Conservation (phyloP, 2,329 filamentous ascomycete species). For the Sporothrix brasiliensis region DNA sequence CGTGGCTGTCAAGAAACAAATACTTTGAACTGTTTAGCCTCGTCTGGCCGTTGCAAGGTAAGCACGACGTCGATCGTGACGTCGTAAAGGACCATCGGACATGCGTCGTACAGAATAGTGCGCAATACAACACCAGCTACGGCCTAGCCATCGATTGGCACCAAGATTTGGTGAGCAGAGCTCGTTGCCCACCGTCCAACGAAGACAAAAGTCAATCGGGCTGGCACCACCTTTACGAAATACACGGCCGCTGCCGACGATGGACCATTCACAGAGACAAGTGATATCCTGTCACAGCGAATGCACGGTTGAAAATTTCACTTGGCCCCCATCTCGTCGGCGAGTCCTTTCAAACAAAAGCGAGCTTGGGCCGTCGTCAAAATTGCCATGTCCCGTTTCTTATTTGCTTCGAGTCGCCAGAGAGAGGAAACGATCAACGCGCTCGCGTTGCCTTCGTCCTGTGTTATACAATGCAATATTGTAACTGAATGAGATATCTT, state of each 20-base stretch:
- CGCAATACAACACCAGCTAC: slow-evolving; percentile 9
- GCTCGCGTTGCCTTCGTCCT: slow-evolving; percentile 14
- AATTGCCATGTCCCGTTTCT: too few relatives aligned
- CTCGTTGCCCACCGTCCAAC: slow-evolving; percentile 16
- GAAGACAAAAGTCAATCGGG: background rate
- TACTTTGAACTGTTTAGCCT: slow-evolving; percentile 4
- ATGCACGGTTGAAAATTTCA: slow-evolving; percentile 31
- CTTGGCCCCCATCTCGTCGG: slow-evolving; percentile 10
- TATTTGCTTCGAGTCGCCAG: too few relatives aligned
- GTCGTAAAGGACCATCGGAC: slow-evolving; percentile 15
- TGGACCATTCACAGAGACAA: slow-evolving; percentile 29
- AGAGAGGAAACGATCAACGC: background rate
- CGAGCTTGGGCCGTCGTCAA: too few relatives aligned
- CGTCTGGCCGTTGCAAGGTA: slow-evolving; percentile 27
- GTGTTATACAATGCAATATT: slow-evolving; percentile 25
- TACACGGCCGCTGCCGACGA: slow-evolving; percentile 28
- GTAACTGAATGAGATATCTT: slow-evolving; percentile 20
- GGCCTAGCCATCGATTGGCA: background rate
- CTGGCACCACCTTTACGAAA: slow-evolving; percentile 2
- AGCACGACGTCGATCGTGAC: slow-evolving; percentile 31
- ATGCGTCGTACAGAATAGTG: background rate
- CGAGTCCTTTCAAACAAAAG: slow-evolving; percentile 27
- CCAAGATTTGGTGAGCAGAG: slow-evolving; percentile 16
- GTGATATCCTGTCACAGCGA: slow-evolving; percentile 33
- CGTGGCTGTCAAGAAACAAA: too few relatives aligned